A percentile compares a stretch with the other conserved stretches of the same genome.
Evolutionary conservation across 2,329 filamentous ascomycete species (phyloP).

Genomic region (Zelopaecilomyces penicillatus): DNA sequence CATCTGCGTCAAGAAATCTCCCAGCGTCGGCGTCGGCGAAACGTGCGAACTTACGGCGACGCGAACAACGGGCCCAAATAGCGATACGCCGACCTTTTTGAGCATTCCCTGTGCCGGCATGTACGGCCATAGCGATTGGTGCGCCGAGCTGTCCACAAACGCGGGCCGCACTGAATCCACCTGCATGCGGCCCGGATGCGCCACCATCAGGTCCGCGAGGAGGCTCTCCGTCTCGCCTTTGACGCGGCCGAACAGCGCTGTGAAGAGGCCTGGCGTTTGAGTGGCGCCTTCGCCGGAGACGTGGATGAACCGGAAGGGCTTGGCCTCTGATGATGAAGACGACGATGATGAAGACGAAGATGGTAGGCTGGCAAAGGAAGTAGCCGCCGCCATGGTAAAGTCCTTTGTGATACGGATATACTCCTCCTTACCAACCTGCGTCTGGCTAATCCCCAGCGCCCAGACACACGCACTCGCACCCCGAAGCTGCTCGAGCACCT

Average conservation of each 20-base stretch:
- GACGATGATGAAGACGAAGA: not conserved
- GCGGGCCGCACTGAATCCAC: constrained; percentile 51
- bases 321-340: constrained; percentile 23
- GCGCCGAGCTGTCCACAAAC: constrained; percentile 43
- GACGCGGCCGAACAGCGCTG: constrained; percentile 50
- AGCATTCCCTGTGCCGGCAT: constrained; percentile 23
- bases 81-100: constrained; percentile 3
- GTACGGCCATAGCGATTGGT: constrained; percentile 34
- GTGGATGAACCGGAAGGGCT: constrained; percentile 61
- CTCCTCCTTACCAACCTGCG: constrained; percentile 51
- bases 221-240: constrained; percentile 59
- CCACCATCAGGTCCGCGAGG: constrained; percentile 44
- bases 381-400: constrained; percentile 55
- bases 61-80: constrained; percentile 21
- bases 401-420: constrained; percentile 62
- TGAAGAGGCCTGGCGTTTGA: constrained; percentile 44
- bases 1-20: constrained; percentile 35
- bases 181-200: constrained; percentile 35
- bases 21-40: constrained; percentile 37
- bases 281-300: constrained; percentile 59
- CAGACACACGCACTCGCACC: constrained; percentile 64
- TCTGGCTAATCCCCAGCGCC: constrained; percentile 61
- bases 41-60: constrained; percentile 14
- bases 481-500: constrained; percentile 49
- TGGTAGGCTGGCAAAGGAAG: constrained; percentile 43